A percentile compares a stretch with the other conserved stretches of the same genome.
Evolutionary conservation across 2,329 filamentous ascomycete species (phyloP).

Genomic region (Calonectria henricotiae): DNA sequence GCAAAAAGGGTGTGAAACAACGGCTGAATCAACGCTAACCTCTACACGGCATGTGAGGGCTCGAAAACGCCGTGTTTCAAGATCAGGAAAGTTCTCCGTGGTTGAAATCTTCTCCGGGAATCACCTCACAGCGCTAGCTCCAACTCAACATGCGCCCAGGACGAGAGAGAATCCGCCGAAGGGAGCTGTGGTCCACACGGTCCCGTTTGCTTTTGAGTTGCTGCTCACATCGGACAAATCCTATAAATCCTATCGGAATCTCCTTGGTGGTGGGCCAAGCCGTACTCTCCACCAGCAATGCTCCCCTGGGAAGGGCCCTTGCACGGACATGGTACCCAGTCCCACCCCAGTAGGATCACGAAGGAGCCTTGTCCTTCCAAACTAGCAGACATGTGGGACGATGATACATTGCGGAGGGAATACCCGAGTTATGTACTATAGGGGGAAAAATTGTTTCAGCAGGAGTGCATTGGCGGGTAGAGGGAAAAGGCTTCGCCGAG

Average conservation of each 20-base stretch:
- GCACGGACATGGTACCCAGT: neutral
- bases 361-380: neutral
- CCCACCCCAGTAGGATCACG: neutral
- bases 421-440: neutral
- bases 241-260: constrained; percentile 16
- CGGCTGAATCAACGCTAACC: neutral
- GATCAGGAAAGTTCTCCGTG: neutral
- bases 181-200: neutral
- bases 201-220: constrained; percentile 19
- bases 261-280: neutral
- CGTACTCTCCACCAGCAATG: neutral
- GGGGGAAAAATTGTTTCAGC: neutral
- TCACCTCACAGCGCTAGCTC: constrained; percentile 11
- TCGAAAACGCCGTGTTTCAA: neutral
- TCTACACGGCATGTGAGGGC: neutral
- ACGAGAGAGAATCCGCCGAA: neutral
- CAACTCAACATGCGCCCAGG: neutral
- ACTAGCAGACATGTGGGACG: neutral
- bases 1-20: neutral
- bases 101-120: neutral
- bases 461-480: neutral
- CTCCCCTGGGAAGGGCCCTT: neutral
- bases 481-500: constrained; percentile 1
- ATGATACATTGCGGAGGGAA: neutral
- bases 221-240: neutral